Conservation (phyloP, 148 eudicot genomes). For the Nyssa sinensis region DNA sequence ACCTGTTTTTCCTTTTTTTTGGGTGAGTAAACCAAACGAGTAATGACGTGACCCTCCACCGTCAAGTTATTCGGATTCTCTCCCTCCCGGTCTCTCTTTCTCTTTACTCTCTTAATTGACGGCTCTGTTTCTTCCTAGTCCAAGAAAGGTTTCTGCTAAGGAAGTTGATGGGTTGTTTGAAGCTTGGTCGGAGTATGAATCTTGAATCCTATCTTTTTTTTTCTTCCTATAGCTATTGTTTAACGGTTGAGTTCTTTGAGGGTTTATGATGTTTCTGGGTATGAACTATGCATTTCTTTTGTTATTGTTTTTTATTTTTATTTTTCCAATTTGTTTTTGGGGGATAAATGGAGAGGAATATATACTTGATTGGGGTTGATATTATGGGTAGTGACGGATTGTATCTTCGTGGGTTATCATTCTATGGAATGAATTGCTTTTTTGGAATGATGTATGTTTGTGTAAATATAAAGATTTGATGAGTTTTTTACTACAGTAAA, state of each 20-base stretch:
- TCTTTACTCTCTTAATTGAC: no score
- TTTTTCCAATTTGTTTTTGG: neutral
- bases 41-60: neutral
- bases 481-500: neutral
- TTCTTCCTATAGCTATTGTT: no score
- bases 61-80: neutral
- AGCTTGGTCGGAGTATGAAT: neutral
- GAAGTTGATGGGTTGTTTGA: neutral
- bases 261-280: slow-evolving; percentile 10
- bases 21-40: neutral
- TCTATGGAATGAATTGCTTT: neutral
- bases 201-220: no score
- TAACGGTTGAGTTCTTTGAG: neutral
- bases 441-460: neutral
- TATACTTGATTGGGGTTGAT: neutral
- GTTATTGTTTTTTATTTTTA: neutral
- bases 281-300: neutral
- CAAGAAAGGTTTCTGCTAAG: neutral
- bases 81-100: neutral
- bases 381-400: neutral
- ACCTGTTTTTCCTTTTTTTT: no score
- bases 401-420: neutral
- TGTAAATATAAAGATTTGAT: neutral
- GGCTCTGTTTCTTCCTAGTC: neutral
- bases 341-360: neutral